Conservation (phyloP, 345 rosid genomes). For the Crucihimalaya himalaica region DNA sequence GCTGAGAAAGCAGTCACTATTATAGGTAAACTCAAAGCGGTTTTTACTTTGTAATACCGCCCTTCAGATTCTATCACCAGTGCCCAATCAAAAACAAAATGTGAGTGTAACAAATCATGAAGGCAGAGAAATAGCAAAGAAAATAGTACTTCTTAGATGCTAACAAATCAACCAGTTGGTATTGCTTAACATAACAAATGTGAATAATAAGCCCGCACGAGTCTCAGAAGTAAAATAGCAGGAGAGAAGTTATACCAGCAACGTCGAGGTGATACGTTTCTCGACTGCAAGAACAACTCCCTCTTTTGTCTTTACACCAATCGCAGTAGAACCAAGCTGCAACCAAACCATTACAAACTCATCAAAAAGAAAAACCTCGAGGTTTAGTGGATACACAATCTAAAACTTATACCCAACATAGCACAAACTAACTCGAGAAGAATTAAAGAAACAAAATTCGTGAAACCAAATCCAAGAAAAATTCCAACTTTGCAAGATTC, state of each 20-base stretch:
- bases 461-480: neutral
- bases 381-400: neutral
- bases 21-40: neutral
- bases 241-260: constrained; percentile 51
- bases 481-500: neutral
- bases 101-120: neutral
- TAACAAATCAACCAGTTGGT: neutral
- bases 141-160: neutral
- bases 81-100: neutral
- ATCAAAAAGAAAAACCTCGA: constrained; percentile 1
- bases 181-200: neutral
- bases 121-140: neutral
- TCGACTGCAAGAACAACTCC: constrained; percentile 96
- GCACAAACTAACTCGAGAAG: neutral
- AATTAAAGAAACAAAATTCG: neutral
- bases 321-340: constrained; percentile 91
- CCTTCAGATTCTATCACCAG: neutral
- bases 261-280: constrained; percentile 86
- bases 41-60: neutral
- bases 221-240: constrained; percentile 1
- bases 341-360: constrained; percentile 10
- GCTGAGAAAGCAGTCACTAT: neutral
- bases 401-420: neutral
- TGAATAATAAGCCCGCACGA: neutral
- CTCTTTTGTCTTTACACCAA: constrained; percentile 83